phyloP scores from a whole-genome alignment of 108 stramenopile species.

The Nannochloropsis salina region DNA sequence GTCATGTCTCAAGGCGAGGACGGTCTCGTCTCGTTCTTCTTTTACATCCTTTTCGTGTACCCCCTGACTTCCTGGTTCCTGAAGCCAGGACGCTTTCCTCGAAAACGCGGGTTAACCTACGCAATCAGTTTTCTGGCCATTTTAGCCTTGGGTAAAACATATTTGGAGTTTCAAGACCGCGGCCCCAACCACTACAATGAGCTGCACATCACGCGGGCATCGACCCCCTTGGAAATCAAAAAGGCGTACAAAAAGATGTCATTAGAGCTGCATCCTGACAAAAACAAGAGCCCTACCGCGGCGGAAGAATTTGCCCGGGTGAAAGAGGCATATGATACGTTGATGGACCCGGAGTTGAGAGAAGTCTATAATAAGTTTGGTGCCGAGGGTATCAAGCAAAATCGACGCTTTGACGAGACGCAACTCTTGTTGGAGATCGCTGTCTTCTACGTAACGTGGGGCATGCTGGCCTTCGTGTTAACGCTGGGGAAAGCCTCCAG shows the following conservation, averaged over 20 bases:
- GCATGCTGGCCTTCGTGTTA: constrained; percentile 83
- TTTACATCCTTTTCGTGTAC: constrained; percentile 90
- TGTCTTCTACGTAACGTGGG: constrained; percentile 87
- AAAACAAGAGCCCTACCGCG: constrained; percentile 82
- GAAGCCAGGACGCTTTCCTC: constrained; percentile 81
- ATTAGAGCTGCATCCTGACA: constrained; percentile 93
- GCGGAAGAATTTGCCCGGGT: constrained; percentile 78
- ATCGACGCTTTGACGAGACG: not conserved
- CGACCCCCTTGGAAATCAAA: constrained; percentile 87
- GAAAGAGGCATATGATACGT: constrained; percentile 82
- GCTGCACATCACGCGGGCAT: constrained; percentile 64
- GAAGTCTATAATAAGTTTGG: constrained; percentile 98
- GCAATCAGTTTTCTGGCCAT: constrained; percentile 79
- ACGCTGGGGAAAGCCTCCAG: constrained; percentile 77
- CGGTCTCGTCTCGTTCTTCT: constrained; percentile 86
- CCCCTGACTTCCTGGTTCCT: constrained; percentile 93
- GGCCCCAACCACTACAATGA: constrained; percentile 83
- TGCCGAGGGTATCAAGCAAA: constrained; percentile 67
- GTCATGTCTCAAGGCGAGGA: constrained; percentile 59
- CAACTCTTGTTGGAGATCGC: constrained; percentile 76
- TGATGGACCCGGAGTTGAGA: constrained; percentile 87
- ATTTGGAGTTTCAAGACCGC: constrained; percentile 58
- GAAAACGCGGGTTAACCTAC: constrained; percentile 80
- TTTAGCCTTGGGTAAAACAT: constrained; percentile 77
- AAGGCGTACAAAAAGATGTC: constrained; percentile 85